Conservation (phyloP, 257 asterid genomes). For the Solanum gandarillasii region DNA sequence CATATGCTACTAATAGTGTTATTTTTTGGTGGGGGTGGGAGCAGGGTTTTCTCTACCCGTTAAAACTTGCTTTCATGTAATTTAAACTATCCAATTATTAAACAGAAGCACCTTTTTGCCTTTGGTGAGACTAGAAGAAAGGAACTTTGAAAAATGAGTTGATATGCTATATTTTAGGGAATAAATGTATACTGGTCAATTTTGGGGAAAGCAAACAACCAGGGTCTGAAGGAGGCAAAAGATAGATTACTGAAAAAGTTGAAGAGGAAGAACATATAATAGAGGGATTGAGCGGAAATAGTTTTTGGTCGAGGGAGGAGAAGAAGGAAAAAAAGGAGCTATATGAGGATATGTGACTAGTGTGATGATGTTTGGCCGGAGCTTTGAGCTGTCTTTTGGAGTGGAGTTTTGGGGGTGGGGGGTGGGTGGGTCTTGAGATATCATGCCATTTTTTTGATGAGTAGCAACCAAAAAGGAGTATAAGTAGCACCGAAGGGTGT, state of each 20-base stretch:
- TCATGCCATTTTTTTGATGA: not conserved
- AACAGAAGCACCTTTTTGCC: not conserved
- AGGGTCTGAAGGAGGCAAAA: not conserved
- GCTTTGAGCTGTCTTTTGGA: not conserved
- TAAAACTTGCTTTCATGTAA: not conserved
- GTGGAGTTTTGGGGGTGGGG: not conserved
- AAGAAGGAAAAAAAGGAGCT: not conserved
- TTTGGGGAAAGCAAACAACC: not conserved
- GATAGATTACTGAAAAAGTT: not conserved
- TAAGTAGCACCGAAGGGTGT: not conserved
- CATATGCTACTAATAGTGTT: not conserved
- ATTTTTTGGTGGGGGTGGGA: not conserved
- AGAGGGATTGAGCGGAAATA: not conserved
- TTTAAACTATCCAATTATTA: not conserved
- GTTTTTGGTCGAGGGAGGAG: not conserved
- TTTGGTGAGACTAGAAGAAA: not conserved
- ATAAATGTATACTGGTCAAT: not conserved
- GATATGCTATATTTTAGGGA: not conserved
- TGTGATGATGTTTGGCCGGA: not conserved
- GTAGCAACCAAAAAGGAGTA: not conserved
- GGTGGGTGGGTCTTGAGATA: not conserved
- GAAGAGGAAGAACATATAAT: not conserved
- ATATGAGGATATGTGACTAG: not conserved
- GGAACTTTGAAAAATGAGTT: not conserved
- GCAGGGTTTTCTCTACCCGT: not conserved